Percentiles rank a stretch among this genome's conserved stretches.
phyloP scores from a whole-genome alignment of 148 eudicot species.

The Suaeda aralocaspica region DNA sequence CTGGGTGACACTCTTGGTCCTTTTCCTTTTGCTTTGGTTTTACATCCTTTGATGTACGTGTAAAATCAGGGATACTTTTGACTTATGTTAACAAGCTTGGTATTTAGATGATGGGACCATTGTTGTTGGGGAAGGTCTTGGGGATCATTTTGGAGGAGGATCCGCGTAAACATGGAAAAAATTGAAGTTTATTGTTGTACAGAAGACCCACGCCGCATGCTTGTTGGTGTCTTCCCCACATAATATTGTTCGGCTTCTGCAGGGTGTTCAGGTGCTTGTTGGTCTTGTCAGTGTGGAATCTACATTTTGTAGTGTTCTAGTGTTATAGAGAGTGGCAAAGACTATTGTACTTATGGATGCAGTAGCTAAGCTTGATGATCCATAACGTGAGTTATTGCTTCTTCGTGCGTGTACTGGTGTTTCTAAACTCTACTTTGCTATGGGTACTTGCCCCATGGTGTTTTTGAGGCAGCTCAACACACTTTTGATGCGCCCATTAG shows the following conservation, averaged over 20 bases:
- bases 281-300: no score
- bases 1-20: constrained; percentile 8
- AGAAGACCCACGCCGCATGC: neutral
- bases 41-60: constrained; percentile 8
- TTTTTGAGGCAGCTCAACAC: neutral
- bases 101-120: constrained; percentile 16
- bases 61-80: constrained; percentile 1
- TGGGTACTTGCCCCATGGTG: no score
- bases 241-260: neutral
- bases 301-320: no score
- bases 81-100: neutral
- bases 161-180: neutral
- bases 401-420: no score
- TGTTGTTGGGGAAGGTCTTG: no score
- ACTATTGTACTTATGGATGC: no score
- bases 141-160: no score
- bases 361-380: no score
- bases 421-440: no score
- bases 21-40: neutral
- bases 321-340: no score
- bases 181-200: neutral
- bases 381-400: no score
- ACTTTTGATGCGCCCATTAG: neutral
- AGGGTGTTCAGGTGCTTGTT: no score
- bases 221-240: neutral